Conservation (phyloP, 2,329 filamentous ascomycete species). For the Cordyceps sp. region DNA sequence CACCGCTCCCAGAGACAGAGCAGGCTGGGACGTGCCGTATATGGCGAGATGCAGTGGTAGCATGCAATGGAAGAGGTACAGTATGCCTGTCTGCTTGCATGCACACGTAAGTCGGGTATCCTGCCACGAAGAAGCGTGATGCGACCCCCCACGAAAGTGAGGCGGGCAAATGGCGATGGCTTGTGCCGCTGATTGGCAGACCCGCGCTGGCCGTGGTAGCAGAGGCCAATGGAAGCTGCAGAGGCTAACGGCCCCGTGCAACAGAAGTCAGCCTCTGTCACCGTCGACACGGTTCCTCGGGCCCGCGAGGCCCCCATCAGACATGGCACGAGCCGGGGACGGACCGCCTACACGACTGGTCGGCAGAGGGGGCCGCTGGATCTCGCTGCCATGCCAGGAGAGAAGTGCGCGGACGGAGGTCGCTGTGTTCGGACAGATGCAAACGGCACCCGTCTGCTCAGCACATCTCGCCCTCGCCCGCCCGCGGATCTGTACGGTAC, state of each 20-base stretch:
- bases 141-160: constrained; percentile 1
- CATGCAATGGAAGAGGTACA: not conserved
- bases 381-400: too few relatives aligned
- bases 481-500: not conserved
- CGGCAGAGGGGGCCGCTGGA: too few relatives aligned
- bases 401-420: too few relatives aligned
- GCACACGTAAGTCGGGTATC: not conserved
- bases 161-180: constrained; percentile 1
- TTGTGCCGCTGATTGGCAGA: not conserved
- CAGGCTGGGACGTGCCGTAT: not conserved
- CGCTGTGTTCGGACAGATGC: too few relatives aligned
- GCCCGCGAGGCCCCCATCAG: too few relatives aligned
- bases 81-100: not conserved
- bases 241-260: not conserved
- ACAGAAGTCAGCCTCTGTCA: too few relatives aligned
- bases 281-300: too few relatives aligned
- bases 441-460: not conserved
- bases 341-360: too few relatives aligned
- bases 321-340: too few relatives aligned
- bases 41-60: constrained; percentile 1
- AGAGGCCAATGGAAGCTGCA: not conserved
- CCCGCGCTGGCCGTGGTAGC: too few relatives aligned
- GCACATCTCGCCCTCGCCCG: not conserved
- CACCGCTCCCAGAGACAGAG: not conserved
- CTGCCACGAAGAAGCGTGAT: not conserved